phyloP scores from a whole-genome alignment of 495 filamentous ascomycete genomes.

The Aspergillus sclerotioniger region DNA sequence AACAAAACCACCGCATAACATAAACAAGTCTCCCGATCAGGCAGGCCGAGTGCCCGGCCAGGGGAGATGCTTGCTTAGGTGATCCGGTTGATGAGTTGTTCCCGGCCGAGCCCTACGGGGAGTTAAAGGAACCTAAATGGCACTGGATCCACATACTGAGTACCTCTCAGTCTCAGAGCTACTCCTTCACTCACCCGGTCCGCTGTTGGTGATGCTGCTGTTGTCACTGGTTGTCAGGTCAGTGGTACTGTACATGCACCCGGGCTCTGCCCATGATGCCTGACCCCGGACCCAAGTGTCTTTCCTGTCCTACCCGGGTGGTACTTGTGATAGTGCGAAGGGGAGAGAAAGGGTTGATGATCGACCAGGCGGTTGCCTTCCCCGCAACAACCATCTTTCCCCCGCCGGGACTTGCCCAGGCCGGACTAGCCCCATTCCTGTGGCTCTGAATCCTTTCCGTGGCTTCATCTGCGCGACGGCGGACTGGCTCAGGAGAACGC shows the following conservation, averaged over 20 bases:
- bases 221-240: too few species aligned
- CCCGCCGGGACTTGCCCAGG: constrained; percentile 19
- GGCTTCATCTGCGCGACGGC: constrained; percentile 3
- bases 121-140: not conserved
- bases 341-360: not conserved
- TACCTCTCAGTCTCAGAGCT: not conserved
- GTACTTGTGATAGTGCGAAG: too few species aligned
- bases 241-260: not conserved
- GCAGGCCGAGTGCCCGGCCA: constrained; percentile 16
- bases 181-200: too few species aligned
- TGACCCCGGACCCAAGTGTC: not conserved
- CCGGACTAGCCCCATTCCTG: constrained; percentile 9
- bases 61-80: not conserved
- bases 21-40: constrained; percentile 42
- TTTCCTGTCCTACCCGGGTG: not conserved
- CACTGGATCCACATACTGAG: not conserved
- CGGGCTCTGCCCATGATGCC: not conserved
- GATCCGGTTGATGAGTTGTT: constrained; percentile 11
- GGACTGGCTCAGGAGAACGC: not conserved
- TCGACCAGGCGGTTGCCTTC: constrained; percentile 9
- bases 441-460: constrained; percentile 2
- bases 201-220: too few species aligned
- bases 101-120: constrained; percentile 1
- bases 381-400: constrained; percentile 12
- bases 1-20: constrained; percentile 9